These are phyloP conservation scores for Fusarium armeniacum DNA, from an alignment of 2,329 filamentous ascomycete genomes.

Conservation along the genomic window DNA sequence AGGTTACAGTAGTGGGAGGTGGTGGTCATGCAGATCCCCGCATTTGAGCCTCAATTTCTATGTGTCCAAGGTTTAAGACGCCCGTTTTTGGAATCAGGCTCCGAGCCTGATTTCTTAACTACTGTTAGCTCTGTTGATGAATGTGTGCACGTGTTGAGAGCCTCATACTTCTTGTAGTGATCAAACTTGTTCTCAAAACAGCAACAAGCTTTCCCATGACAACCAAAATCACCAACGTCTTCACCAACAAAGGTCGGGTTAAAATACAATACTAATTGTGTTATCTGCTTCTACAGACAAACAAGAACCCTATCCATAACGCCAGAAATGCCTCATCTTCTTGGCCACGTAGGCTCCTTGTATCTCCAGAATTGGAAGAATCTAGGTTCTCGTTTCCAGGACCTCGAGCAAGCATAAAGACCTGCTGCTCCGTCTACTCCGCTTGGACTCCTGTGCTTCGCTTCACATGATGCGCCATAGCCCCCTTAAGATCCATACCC, in stretches of 20 bases:
- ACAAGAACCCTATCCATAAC: slow-evolving; percentile 41
- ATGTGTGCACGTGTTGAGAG: background rate
- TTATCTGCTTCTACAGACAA: slow-evolving; percentile 37
- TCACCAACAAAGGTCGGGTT: background rate
- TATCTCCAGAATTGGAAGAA: slow-evolving; percentile 34
- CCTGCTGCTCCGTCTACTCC: slow-evolving; percentile 13
- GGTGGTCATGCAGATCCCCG: slow-evolving; percentile 4
- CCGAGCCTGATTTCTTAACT: background rate
- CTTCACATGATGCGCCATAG: slow-evolving; percentile 15
- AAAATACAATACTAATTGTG: slow-evolving; percentile 29
- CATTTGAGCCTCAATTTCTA: slow-evolving; percentile 4
- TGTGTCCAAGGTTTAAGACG: background rate
- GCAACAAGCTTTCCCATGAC: background rate
- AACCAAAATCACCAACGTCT: background rate
- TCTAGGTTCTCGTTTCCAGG: slow-evolving; percentile 13
- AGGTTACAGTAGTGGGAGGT: background rate
- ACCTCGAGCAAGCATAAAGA: slow-evolving; percentile 11
- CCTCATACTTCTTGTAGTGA: background rate
- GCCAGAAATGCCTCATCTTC: slow-evolving; percentile 43
- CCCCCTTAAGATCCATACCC: slow-evolving; percentile 7
- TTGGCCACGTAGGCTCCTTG: slow-evolving; percentile 24
- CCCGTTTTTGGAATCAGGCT: slow-evolving; percentile 4
- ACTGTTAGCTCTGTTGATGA: background rate
- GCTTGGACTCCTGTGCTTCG: slow-evolving; percentile 16
- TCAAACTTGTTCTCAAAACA: background rate